A percentile compares a stretch with the other conserved stretches of the same genome.
These are phyloP conservation scores for Kazachstania taianensis DNA, from an alignment of 805 yeast genomes.

Conservation along the genomic window DNA sequence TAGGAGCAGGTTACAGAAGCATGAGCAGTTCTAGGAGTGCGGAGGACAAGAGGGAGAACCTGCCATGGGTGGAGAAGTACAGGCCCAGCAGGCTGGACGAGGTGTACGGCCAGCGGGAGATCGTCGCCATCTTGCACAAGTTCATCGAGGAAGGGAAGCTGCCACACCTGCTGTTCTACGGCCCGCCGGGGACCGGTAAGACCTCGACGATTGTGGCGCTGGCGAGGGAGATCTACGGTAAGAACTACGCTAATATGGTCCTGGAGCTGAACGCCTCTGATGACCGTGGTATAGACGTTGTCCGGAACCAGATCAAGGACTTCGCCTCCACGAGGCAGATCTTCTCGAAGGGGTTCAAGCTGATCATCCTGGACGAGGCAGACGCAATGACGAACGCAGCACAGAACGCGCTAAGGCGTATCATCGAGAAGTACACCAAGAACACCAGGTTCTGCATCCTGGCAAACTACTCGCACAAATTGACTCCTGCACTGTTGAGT, in stretches of 20 bases:
- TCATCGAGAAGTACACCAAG: conserved; percentile 84
- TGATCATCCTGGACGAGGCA: conserved; percentile 91
- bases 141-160: conserved; percentile 75
- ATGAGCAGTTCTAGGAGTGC: no score
- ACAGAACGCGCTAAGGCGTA: conserved; percentile 68
- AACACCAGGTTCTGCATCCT: conserved; percentile 92
- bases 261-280: conserved; percentile 93
- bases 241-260: conserved; percentile 75
- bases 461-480: conserved; percentile 91
- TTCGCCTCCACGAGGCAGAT: conserved; percentile 95
- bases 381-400: conserved; percentile 89
- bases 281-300: conserved; percentile 96
- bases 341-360: conserved; percentile 73
- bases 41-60: conserved; percentile 41
- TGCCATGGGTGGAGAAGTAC: conserved; percentile 94
- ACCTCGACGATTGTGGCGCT: conserved; percentile 82
- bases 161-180: conserved; percentile 90
- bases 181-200: conserved; percentile 93
- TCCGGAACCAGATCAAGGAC: conserved; percentile 92
- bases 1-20: no score
- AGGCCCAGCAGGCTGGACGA: conserved; percentile 80
- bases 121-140: conserved; percentile 72
- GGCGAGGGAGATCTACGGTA: conserved; percentile 82
- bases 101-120: conserved; percentile 83
- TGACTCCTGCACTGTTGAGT: conserved; percentile 88